phyloP scores from a whole-genome alignment of 148 eudicot genomes.

The Amaranthus palmeri region DNA sequence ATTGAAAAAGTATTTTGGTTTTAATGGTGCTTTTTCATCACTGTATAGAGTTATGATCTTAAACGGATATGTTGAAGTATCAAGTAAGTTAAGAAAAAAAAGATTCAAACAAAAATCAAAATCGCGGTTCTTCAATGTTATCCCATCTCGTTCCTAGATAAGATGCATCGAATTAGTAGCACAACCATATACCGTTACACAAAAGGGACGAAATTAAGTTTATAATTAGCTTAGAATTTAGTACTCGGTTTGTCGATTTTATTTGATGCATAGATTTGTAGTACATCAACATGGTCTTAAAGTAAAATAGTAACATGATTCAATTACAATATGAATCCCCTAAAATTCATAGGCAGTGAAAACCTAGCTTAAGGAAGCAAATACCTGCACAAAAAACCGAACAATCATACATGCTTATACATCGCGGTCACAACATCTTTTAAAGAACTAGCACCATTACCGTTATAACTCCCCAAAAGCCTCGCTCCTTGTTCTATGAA shows the following conservation, averaged over 20 bases:
- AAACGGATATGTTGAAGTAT: no score
- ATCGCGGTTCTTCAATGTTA: conserved; percentile 6
- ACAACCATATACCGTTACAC: no score
- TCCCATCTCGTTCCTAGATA: conserved; percentile 29
- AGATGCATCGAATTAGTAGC: background rate
- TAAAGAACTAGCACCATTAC: conserved; percentile 41
- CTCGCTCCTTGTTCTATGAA: conserved; percentile 29
- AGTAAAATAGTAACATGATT: no score
- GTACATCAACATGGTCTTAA: no score
- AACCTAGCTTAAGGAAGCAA: background rate
- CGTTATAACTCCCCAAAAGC: conserved; percentile 19
- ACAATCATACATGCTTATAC: conserved; percentile 31
- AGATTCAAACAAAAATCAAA: conserved; percentile 14
- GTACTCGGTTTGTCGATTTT: no score
- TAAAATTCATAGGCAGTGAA: background rate
- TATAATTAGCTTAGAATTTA: no score
- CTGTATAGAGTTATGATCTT: no score
- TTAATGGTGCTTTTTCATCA: no score
- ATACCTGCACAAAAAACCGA: conserved; percentile 18
- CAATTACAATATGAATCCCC: no score
- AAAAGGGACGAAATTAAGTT: no score
- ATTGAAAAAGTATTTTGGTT: no score
- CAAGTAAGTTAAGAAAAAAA: no score
- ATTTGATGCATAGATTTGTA: background rate
- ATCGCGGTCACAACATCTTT: conserved; percentile 52